Evolutionary conservation across 208 protist species (phyloP).

Genomic region (Naegleria fowleri): DNA sequence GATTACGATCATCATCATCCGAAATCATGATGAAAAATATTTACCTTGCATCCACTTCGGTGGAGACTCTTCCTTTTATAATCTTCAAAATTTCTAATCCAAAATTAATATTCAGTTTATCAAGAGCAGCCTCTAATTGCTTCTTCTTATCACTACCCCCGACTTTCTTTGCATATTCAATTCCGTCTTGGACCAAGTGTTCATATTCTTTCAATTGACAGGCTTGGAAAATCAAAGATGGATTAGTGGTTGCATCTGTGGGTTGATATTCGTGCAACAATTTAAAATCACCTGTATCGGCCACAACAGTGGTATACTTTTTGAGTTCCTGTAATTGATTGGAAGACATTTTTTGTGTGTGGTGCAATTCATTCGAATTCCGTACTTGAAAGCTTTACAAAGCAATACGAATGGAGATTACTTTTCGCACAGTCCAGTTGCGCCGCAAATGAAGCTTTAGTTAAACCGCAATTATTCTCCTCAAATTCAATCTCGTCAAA

Average conservation of each 20-base stretch:
- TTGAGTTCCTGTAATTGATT: neutral
- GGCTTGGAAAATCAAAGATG: constrained; percentile 84
- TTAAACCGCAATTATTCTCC: too few relatives aligned
- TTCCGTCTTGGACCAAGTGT: constrained; percentile 70
- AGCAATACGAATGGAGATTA: too few relatives aligned
- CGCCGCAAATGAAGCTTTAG: too few relatives aligned
- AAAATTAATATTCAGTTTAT: constrained; percentile 89
- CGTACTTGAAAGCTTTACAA: too few relatives aligned
- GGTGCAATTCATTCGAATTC: too few relatives aligned
- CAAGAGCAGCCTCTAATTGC: constrained; percentile 37
- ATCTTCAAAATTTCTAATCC: constrained; percentile 93
- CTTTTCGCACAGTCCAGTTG: too few relatives aligned
- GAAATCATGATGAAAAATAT: neutral
- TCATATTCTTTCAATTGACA: constrained; percentile 76
- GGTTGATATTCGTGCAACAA: constrained; percentile 81
- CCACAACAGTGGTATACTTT: neutral
- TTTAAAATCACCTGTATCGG: constrained; percentile 91
- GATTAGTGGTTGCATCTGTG: constrained; percentile 95
- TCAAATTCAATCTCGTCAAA: too few relatives aligned
- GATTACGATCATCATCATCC: too few relatives aligned
- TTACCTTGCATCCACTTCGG: constrained; percentile 85
- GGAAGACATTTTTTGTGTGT: neutral
- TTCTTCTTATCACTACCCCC: constrained; percentile 44
- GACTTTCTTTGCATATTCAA: constrained; percentile 77
- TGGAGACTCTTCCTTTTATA: constrained; percentile 89